Evolutionary conservation across 2,329 filamentous ascomycete genomes (phyloP), one percentile per base, ranked within the genome.

Genomic region (Cordyceps cicadae): DNA sequence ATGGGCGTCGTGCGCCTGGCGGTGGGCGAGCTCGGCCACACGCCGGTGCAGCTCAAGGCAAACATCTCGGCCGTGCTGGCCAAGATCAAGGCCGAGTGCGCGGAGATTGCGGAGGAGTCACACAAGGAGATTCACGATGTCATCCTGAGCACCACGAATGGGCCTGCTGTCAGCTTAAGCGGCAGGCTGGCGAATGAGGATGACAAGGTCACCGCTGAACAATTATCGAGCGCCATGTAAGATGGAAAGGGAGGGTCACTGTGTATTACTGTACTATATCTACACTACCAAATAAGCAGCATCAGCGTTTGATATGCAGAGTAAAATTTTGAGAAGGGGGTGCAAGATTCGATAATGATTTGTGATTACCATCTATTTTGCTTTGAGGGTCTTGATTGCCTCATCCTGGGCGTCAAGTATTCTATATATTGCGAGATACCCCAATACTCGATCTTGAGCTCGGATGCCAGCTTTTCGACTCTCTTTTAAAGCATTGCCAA

Each of bases 1-100:
- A 75, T 87, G 66, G 94, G 92, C 17, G 90, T 94, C 34, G 84
- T 99, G 60, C 82, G 92, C 62, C 84, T 97, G 80, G 87, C 92
- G n/a, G 84, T 99, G 63, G 94, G 93, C 5, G 92, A 97, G 76
- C 75, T 99, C 70, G 88, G 85, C 1, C 96, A 96, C 76, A 90
- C 90, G 7, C 92, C 94, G 3, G 87, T 94, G 68, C 86, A 94
- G 81, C 76, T 99, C 76, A 84, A 87, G 70, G 85, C 85, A 65
- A 99, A 99, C 72, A 82, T 99, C 72, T 88, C 87, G 75, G 79
- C 85, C 26, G 85, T 96, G 64, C 79, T 97, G 69, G 81, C 82
- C 24, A 81, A 86, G 68, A 72, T 97, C 66, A 96, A 90, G 83
- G 85, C 84, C 68, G 90, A 96, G 70, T 87, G 92, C 53, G 77